Percentiles rank a stretch among this genome's conserved stretches.
These are phyloP conservation scores for Arthroderma uncinatum DNA, from an alignment of 2,329 filamentous ascomycete species.

Conservation along the genomic window DNA sequence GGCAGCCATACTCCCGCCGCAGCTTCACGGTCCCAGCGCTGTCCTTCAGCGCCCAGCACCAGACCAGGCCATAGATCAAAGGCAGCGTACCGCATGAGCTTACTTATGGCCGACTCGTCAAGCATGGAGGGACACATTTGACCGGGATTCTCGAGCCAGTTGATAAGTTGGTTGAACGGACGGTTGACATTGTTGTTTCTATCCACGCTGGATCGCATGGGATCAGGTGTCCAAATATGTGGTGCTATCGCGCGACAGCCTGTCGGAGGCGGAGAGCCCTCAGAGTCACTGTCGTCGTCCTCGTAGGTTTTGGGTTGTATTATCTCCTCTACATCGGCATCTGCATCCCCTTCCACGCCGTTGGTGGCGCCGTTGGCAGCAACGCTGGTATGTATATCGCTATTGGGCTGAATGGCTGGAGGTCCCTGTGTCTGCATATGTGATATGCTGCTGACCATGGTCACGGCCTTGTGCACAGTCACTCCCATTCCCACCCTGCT, in stretches of 20 bases:
- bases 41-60: constrained; percentile 11
- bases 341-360: not conserved
- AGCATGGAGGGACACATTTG: constrained; percentile 14
- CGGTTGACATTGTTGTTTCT: constrained; percentile 4
- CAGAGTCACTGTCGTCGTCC: not conserved
- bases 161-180: constrained; percentile 13
- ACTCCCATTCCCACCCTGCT: not conserved
- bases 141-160: constrained; percentile 11
- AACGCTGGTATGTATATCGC: not conserved
- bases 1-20: constrained; percentile 15
- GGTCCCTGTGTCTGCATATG: not conserved
- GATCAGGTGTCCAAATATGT: not conserved
- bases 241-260: not conserved
- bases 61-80: constrained; percentile 17
- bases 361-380: not conserved
- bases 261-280: not conserved
- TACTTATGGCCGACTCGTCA: constrained; percentile 14
- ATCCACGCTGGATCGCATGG: not conserved
- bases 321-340: not conserved
- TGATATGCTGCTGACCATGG: not conserved
- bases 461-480: not conserved
- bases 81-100: constrained; percentile 15
- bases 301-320: not conserved
- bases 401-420: not conserved
- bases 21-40: constrained; percentile 13